Percentiles rank a stretch among this genome's conserved stretches.
Evolutionary conservation across 2,329 filamentous ascomycete genomes (phyloP).

Genomic region (Botrytis tulipae): DNA sequence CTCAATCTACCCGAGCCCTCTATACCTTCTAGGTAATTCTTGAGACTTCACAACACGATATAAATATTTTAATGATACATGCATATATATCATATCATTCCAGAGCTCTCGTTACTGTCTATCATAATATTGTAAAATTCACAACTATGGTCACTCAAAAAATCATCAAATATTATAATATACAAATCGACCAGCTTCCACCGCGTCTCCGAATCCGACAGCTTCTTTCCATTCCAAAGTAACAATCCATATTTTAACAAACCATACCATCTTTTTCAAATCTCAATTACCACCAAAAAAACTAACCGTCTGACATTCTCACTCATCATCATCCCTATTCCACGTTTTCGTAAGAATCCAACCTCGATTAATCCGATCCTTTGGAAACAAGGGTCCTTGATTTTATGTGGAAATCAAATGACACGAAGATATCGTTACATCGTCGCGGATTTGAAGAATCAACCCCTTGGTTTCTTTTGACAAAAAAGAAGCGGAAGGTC

Average conservation of each 20-base stretch:
- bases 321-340: constrained; percentile 16
- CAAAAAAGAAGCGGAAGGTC: neutral
- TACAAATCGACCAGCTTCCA: neutral
- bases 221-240: neutral
- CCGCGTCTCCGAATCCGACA: neutral
- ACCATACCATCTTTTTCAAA: neutral
- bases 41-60: neutral
- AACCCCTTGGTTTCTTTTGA: neutral
- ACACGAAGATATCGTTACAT: constrained; percentile 15
- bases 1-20: neutral
- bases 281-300: constrained; percentile 5
- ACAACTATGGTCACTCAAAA: neutral
- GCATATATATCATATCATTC: neutral
- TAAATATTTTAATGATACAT: neutral
- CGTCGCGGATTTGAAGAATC: constrained; percentile 6
- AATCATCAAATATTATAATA: too few relatives aligned
- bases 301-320: constrained; percentile 18
- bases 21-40: neutral
- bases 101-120: neutral
- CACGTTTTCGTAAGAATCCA: constrained; percentile 21
- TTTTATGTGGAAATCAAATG: constrained; percentile 19
- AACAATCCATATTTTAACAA: neutral
- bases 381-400: neutral
- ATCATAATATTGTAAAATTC: neutral
- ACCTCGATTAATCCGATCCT: constrained; percentile 15